Percentiles rank a stretch among this genome's conserved stretches.
Evolutionary conservation across 305 asterid species (phyloP).

Genomic region (Vinca major): DNA sequence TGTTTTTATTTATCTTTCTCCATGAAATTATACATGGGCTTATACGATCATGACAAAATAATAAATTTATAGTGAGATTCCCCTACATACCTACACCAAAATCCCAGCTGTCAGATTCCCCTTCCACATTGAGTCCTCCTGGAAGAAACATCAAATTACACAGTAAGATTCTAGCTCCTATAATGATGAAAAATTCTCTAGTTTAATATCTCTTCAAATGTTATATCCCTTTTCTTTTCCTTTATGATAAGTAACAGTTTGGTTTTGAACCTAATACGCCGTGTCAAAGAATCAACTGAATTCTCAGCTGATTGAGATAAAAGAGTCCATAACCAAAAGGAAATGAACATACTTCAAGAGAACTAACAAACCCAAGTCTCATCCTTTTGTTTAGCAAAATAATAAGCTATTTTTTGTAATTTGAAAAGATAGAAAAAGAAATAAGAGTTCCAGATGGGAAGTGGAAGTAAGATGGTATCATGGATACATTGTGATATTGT

Average conservation of each 20-base stretch:
- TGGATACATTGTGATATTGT: background rate
- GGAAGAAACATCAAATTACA: constrained; percentile 18
- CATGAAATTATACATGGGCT: no score
- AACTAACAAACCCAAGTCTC: background rate
- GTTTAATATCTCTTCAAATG: background rate
- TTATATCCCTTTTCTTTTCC: background rate
- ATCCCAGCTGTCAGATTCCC: constrained; percentile 98
- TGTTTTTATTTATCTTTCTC: no score
- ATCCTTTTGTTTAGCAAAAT: background rate
- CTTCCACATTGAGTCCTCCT: constrained; percentile 95
- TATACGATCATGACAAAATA: no score
- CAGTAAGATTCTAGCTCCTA: background rate
- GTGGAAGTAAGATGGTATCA: background rate
- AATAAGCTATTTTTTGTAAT: background rate
- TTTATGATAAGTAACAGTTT: no score
- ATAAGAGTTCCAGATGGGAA: background rate
- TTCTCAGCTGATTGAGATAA: background rate
- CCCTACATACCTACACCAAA: constrained; percentile 70
- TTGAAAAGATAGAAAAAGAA: no score
- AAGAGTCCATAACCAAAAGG: background rate
- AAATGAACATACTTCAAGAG: background rate
- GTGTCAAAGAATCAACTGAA: background rate
- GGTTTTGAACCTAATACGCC: background rate
- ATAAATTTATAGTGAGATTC: no score
- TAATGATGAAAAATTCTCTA: background rate